Base-by-base conservation (phyloP, 2,329 filamentous ascomycete genomes). In the Claviceps sorghi region DNA sequence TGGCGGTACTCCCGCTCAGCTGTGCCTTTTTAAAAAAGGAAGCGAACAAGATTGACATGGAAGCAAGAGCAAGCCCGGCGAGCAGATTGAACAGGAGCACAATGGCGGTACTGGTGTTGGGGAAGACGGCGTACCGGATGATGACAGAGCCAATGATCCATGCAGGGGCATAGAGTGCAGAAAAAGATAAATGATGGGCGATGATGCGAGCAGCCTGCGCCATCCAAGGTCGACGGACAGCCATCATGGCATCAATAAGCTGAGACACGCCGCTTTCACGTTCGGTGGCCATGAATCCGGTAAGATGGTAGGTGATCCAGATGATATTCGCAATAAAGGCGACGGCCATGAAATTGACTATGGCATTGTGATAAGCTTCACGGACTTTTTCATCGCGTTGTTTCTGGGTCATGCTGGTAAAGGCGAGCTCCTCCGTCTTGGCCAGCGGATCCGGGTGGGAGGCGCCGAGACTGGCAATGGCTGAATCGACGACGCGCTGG, bases 191-290 rank as follows among this genome's bases (percentile, higher is more conserved):
- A 63, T 95, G 88, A 55, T 89, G 83, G 0, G 89, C 82, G 9
- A 90, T 63, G 15, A 95, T 74, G n/a, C 90, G 78, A 1, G 85
- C 83, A 22, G 81, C 79, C 67, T 91, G 87, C 10, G 85, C 82
- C 61, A 88, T 76, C 87, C 88, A 94, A 44, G 79, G 72, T 48
- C 76, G 76, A 52, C 76, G 75, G 52, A 86, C 86, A 0, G 87
- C 84, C 74, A 93, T 90, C 88, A 95, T 95, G 52, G 88, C 84
- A 67, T 96, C 90, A 44, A 96, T 80, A 30, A 96, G 73, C 56
- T 89, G 86, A 4, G 87, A 87, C 78, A 95, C 93, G 53, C 89
- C 90, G 17, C 82, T 74, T 69, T 96, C 90, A 52, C 90, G 76
- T 68, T 96, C 90, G 2, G 83, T 81, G 8, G 90, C 89, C 64